Conservation (phyloP, 2,329 filamentous ascomycete species). For the Mycosphaerella arachidis region DNA sequence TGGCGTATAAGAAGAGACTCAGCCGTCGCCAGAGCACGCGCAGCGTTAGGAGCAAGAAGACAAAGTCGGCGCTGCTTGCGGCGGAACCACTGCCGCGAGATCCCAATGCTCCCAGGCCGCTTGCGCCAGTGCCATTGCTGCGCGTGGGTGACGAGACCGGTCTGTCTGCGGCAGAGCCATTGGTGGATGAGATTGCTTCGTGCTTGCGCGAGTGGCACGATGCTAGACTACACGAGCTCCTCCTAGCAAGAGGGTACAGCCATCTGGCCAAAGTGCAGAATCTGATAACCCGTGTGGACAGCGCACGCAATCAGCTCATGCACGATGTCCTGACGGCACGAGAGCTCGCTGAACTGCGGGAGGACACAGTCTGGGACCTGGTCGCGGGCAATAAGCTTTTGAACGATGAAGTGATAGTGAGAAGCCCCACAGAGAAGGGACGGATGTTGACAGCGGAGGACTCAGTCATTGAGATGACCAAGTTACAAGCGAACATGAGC, state of each 20-base stretch:
- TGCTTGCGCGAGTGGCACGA: conserved; percentile 98
- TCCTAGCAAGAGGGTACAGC: conserved; percentile 76
- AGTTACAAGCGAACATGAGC: conserved; percentile 92
- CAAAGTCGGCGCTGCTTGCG: conserved; percentile 16
- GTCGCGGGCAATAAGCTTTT: conserved; percentile 93
- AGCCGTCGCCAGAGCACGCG: conserved; percentile 25
- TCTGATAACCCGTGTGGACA: conserved; percentile 77
- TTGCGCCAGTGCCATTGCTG: conserved; percentile 92
- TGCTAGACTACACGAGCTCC: conserved; percentile 86
- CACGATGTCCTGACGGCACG: conserved; percentile 88
- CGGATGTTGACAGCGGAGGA: conserved; percentile 87
- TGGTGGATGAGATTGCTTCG: conserved; percentile 96
- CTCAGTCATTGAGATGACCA: conserved; percentile 85
- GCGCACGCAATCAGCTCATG: conserved; percentile 80
- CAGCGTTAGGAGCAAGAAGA: conserved; percentile 23
- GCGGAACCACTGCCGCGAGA: conserved; percentile 49
- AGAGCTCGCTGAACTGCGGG: conserved; percentile 74
- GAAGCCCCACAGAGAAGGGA: conserved; percentile 77
- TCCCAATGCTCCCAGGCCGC: conserved; percentile 67
- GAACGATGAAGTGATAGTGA: conserved; percentile 88
- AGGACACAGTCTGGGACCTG: conserved; percentile 92
- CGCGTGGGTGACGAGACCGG: conserved; percentile 97
- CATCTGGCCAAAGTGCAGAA: conserved; percentile 75
- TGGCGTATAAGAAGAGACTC: conserved; percentile 28
- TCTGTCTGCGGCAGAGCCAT: conserved; percentile 78